Percentiles rank a stretch among this genome's conserved stretches.
Conservation (phyloP, 202 grass and related monocot genomes). For the Setaria italica region DNA sequence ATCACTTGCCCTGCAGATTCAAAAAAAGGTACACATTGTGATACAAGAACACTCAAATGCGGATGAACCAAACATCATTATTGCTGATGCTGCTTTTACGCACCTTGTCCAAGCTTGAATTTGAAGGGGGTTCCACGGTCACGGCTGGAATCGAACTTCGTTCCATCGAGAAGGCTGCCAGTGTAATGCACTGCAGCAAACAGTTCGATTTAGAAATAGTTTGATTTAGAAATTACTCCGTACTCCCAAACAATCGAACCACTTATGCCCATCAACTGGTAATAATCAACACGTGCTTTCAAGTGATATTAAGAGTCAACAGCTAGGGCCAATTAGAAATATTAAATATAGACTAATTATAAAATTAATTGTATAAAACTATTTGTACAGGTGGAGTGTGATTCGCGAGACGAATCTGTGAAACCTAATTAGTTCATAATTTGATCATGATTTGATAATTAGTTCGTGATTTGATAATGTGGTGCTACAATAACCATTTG, state of each 20-base stretch:
- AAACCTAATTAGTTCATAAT: no score
- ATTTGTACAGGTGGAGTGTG: no score
- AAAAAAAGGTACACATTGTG: background rate
- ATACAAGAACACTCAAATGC: background rate
- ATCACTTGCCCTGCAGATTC: constrained; percentile 65
- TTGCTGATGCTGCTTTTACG: background rate
- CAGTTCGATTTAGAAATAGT: background rate
- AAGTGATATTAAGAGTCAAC: background rate
- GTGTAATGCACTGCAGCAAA: constrained; percentile 71
- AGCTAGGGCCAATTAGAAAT: background rate
- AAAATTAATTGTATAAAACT: no score
- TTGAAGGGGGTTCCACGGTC: constrained; percentile 81
- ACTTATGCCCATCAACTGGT: background rate
- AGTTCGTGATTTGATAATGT: no score
- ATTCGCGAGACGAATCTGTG: no score
- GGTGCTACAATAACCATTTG: no score
- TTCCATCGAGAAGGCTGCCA: constrained; percentile 74
- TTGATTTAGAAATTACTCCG: background rate
- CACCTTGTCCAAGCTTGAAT: constrained; percentile 77
- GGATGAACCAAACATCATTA: background rate
- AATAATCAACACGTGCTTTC: background rate
- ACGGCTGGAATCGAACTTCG: constrained; percentile 81
- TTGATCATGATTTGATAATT: no score
- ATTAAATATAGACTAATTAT: no score
- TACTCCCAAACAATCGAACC: background rate